Base-by-base conservation (phyloP, 306 rosid species). In the Lathyrus oleraceus region DNA sequence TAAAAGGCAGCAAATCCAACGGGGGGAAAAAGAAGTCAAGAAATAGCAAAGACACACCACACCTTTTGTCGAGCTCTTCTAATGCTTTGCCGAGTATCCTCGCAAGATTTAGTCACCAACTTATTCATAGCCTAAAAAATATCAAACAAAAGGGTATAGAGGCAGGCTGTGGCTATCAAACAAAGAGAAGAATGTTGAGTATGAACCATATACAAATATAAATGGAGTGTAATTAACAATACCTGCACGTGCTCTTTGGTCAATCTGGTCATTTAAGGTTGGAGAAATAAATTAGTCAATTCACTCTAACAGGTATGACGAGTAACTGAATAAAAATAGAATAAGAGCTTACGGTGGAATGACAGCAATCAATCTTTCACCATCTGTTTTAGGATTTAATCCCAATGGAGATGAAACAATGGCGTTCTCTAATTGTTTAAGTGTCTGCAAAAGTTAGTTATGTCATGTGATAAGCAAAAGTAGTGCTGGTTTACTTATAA, bases 21-120 rank as follows among this genome's bases (percentile, higher is more conserved):
- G 10, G 10, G 1, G 1, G 7, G 7, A 51, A 59, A 13, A 16
- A 32, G 38, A 49, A 20, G 21, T 48, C n/a, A 40, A 40, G 57
- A 61, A 52, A 61, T 6, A 73, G 65, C 51, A 61, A 42, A 61
- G 67, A 42, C 63, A 70, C 23, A 53, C 53, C 17, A 61, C 67
- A 94, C 99, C 99, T 85, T 91, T 82, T 94, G 99, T 47, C 99
- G 84, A 65, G 89, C 95, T 79, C 95, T 82, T 83, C 99, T 79
- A 72, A 91, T 84, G 63, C 97, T 94, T 83, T 83, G 96, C 9
- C 87, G 82, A 76, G 94, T 74, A 81, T 94, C 97, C 78, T 94
- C 97, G 65, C 92, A 86, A 28, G 89, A 87, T 85, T 94, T 94
- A 75, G 88, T 70, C 73, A 86, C 87, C 82, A 94, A 52, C 81